phyloP scores from a whole-genome alignment of 2,329 filamentous ascomycete species.

The Fusarium mundagurra region DNA sequence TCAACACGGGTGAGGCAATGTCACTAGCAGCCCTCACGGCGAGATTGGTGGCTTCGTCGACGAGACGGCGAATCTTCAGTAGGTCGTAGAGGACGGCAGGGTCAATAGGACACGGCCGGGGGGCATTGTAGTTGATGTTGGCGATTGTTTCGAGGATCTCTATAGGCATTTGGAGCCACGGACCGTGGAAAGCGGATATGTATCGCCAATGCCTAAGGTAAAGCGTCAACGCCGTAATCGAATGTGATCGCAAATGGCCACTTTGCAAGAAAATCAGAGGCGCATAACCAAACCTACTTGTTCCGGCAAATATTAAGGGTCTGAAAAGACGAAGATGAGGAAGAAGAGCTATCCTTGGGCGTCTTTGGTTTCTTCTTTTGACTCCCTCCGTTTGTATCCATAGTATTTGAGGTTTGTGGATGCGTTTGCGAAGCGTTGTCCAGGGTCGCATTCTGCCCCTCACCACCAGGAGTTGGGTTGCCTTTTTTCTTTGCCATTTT shows the following conservation, averaged over 20 bases:
- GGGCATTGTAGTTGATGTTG: constrained; percentile 81
- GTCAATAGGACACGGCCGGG: constrained; percentile 79
- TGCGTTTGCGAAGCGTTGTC: constrained; percentile 12
- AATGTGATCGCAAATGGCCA: neutral
- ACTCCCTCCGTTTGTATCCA: constrained; percentile 1
- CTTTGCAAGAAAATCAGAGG: constrained; percentile 1
- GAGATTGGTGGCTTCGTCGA: constrained; percentile 82
- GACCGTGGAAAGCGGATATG: constrained; percentile 84
- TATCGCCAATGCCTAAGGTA: constrained; percentile 79
- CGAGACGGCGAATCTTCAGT: constrained; percentile 80
- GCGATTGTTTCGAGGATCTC: constrained; percentile 83
- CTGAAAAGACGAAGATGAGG: constrained; percentile 16
- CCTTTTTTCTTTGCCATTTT: constrained; percentile 60
- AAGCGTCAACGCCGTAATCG: constrained; percentile 18
- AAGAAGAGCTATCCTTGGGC: constrained; percentile 9
- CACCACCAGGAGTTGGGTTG: constrained; percentile 55
- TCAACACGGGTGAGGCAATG: constrained; percentile 71
- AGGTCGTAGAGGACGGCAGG: constrained; percentile 85
- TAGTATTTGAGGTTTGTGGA: constrained; percentile 12
- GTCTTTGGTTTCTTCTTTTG: constrained; percentile 26
- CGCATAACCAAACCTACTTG: constrained; percentile 62
- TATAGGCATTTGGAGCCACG: constrained; percentile 82
- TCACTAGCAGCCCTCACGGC: constrained; percentile 81
- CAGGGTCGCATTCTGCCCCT: constrained; percentile 25
- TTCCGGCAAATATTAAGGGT: constrained; percentile 63